Evolutionary conservation across 306 rosid genomes (phyloP).

Genomic region (Acacia confusa): DNA sequence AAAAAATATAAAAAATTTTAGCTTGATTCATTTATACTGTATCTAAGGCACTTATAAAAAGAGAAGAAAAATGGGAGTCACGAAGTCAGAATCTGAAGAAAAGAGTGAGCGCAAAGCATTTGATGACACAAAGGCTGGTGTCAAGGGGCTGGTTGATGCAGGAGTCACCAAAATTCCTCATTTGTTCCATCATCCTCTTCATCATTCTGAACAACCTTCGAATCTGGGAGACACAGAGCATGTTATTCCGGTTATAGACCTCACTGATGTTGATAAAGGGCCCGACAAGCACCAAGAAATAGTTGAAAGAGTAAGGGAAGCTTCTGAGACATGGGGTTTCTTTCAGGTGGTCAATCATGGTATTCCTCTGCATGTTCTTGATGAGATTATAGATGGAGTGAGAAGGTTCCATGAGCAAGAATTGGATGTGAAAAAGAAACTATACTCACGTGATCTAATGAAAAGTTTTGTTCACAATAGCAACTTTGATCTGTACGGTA

Average conservation of each 20-base stretch:
- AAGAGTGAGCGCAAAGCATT: not conserved
- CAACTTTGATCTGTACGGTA: too few relatives aligned
- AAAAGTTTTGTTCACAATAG: not conserved
- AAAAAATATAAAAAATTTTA: too few relatives aligned
- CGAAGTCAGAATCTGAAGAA: constrained; percentile 42
- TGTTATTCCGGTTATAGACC: constrained; percentile 47
- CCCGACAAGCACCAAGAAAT: constrained; percentile 8
- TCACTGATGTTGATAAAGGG: constrained; percentile 12
- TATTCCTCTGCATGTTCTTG: constrained; percentile 39
- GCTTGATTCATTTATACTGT: not conserved
- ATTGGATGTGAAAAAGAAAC: not conserved
- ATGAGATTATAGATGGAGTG: constrained; percentile 38
- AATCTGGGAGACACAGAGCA: not conserved
- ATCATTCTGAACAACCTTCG: constrained; percentile 10
- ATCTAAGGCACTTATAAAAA: not conserved
- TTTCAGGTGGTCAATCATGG: constrained; percentile 43
- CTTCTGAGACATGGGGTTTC: constrained; percentile 45
- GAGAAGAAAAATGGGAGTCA: not conserved
- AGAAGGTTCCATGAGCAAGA: constrained; percentile 34
- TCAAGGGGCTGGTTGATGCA: constrained; percentile 68
- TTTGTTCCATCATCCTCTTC: constrained; percentile 42
- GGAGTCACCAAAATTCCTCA: constrained; percentile 51
- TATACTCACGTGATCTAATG: constrained; percentile 23
- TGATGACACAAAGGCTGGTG: constrained; percentile 45
- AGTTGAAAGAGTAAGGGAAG: constrained; percentile 21